A percentile compares a stretch with the other conserved stretches of the same genome.
Conservation (phyloP, 1,284 basidiomycete species). For the Pseudomicrostroma phylloplanum region DNA sequence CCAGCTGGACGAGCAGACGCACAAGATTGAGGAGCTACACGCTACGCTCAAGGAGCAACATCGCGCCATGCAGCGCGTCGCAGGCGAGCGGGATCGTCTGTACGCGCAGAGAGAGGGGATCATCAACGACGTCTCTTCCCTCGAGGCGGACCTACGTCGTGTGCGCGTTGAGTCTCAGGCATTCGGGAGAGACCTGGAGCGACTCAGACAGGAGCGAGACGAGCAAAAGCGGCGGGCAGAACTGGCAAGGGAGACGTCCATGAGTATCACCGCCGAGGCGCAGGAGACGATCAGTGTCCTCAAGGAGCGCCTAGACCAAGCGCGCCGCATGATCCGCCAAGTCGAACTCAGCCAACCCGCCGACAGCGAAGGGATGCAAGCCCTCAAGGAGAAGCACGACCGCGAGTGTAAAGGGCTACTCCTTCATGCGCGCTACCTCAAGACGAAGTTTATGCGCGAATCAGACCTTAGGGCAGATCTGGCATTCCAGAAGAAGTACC, state of each 20-base stretch:
- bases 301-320: conserved; percentile 13
- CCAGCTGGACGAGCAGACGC: conserved; percentile 37
- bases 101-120: conserved; percentile 25
- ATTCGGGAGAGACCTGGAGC: conserved; percentile 29
- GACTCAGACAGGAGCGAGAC: conserved; percentile 22
- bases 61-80: conserved; percentile 19
- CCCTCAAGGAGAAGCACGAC: conserved; percentile 59
- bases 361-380: conserved; percentile 12
- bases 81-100: conserved; percentile 28
- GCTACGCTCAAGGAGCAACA: conserved; percentile 23
- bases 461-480: conserved; percentile 71
- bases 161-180: conserved; percentile 25
- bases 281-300: conserved; percentile 14
- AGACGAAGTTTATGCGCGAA: conserved; percentile 83
- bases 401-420: conserved; percentile 80
- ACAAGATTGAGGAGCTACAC: conserved; percentile 29
- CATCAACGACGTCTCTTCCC: conserved; percentile 27
- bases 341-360: conserved; percentile 19
- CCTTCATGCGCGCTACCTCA: conserved; percentile 82
- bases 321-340: conserved; percentile 18
- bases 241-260: not conserved
- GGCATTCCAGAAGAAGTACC: conserved; percentile 67
- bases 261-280: not conserved
- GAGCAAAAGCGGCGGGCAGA: conserved; percentile 7
- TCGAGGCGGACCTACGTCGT: conserved; percentile 26